Conservation (phyloP, 805 yeast species). For the Candida easanensis region DNA sequence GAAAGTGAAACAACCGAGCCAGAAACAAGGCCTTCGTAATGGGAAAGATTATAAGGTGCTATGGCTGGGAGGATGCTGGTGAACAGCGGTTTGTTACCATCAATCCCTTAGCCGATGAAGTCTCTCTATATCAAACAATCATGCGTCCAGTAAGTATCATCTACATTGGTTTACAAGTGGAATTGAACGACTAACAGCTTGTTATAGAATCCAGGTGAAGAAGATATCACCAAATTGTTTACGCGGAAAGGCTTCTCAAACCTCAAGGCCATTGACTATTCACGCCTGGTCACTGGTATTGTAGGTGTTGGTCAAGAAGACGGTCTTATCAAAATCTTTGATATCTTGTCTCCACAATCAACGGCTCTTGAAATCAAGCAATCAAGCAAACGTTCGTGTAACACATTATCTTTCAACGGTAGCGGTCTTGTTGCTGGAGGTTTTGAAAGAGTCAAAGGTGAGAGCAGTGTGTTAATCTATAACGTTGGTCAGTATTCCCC, state of each 20-base stretch:
- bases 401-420: slow-evolving; percentile 65
- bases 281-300: slow-evolving; percentile 51
- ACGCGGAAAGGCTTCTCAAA: slow-evolving; percentile 63
- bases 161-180: neutral
- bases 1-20: no score
- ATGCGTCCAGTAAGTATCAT: slow-evolving; percentile 30
- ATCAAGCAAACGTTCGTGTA: slow-evolving; percentile 66
- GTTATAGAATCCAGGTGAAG: slow-evolving; percentile 31
- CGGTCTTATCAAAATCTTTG: slow-evolving; percentile 63
- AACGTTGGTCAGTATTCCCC: slow-evolving; percentile 59
- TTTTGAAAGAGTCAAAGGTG: slow-evolving; percentile 58
- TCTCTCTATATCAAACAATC: slow-evolving; percentile 56
- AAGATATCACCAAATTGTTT: slow-evolving; percentile 49
- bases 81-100: slow-evolving; percentile 26
- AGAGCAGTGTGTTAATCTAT: slow-evolving; percentile 77
- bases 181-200: neutral
- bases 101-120: slow-evolving; percentile 79
- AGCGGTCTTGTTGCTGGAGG: slow-evolving; percentile 72
- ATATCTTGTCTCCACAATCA: slow-evolving; percentile 41
- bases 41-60: slow-evolving; percentile 28
- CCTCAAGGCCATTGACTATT: slow-evolving; percentile 66
- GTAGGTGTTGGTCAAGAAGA: slow-evolving; percentile 73
- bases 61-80: slow-evolving; percentile 26
- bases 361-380: slow-evolving; percentile 29
- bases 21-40: slow-evolving; percentile 5